These are phyloP conservation scores for Tricholoma terreum DNA, from an alignment of 768 basidiomycete species.

Conservation along the genomic window DNA sequence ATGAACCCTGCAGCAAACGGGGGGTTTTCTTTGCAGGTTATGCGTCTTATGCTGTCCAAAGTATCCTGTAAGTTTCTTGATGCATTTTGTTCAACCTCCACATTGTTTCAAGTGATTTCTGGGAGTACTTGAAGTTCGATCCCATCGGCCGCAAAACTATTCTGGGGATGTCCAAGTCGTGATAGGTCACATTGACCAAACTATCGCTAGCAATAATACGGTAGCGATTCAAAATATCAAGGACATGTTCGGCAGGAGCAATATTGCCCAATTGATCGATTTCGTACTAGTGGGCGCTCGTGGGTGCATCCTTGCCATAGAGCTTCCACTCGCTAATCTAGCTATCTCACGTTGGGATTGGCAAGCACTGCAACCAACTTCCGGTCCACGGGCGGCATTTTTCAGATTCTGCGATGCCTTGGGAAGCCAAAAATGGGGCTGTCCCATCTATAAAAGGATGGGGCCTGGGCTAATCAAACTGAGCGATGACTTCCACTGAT, in stretches of 20 bases:
- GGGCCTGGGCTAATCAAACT: constrained; percentile 59
- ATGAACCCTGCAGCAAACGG: constrained; percentile 43
- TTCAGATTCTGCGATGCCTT: constrained; percentile 66
- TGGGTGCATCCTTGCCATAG: constrained; percentile 31
- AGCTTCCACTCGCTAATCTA: constrained; percentile 40
- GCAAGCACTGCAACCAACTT: constrained; percentile 56
- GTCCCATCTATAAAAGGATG: constrained; percentile 51
- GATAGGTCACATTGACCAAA: constrained; percentile 56
- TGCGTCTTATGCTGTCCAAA: constrained; percentile 62
- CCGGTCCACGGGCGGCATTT: constrained; percentile 46
- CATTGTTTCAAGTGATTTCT: constrained; percentile 43
- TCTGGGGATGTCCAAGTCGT: constrained; percentile 68
- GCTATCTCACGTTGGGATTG: constrained; percentile 64
- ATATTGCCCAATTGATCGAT: constrained; percentile 61
- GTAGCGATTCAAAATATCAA: constrained; percentile 53
- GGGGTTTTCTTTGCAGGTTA: constrained; percentile 65
- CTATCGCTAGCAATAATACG: constrained; percentile 43
- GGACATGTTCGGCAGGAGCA: constrained; percentile 53
- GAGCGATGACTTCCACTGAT: constrained; percentile 69
- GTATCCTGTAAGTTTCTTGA: constrained; percentile 41
- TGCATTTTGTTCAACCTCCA: background rate
- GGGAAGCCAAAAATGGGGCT: constrained; percentile 56
- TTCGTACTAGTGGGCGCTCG: constrained; percentile 60
- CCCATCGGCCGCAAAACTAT: constrained; percentile 71
- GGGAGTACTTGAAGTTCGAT: constrained; percentile 74